Conservation (phyloP, 257 asterid genomes). For the Nicotiana tomentosiformis region DNA sequence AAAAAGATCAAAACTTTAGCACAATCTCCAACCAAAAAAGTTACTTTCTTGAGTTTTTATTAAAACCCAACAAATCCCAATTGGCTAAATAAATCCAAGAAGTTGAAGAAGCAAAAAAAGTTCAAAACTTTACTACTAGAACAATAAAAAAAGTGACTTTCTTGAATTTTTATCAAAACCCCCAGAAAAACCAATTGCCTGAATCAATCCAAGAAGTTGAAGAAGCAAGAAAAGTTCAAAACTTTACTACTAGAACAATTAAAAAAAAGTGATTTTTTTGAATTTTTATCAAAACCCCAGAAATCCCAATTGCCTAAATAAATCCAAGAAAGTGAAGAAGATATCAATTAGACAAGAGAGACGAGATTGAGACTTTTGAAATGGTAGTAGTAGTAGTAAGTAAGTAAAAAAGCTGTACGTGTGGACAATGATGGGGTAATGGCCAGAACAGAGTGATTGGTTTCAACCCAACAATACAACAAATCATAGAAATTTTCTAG, state of each 20-base stretch:
- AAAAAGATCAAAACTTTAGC: constrained; percentile 21
- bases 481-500: constrained; percentile 32
- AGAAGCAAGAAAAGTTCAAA: constrained; percentile 8
- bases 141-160: constrained; percentile 13
- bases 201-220: not conserved
- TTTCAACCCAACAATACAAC: constrained; percentile 50
- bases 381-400: constrained; percentile 14
- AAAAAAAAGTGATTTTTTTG: constrained; percentile 13
- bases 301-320: constrained; percentile 14
- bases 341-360: constrained; percentile 3
- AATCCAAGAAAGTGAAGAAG: not conserved
- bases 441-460: constrained; percentile 44
- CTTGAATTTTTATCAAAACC: constrained; percentile 10
- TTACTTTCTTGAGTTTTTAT: constrained; percentile 16
- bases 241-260: constrained; percentile 8
- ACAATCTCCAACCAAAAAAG: not conserved
- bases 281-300: constrained; percentile 13
- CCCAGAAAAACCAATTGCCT: constrained; percentile 22
- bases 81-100: constrained; percentile 6
- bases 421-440: constrained; percentile 55
- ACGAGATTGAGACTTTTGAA: constrained; percentile 8
- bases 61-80: constrained; percentile 19
- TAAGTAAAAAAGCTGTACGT: constrained; percentile 22
- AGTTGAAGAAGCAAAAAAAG: not conserved
- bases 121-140: constrained; percentile 15